phyloP scores from a whole-genome alignment of 2,329 filamentous ascomycete genomes.

The Colletotrichum lentis region DNA sequence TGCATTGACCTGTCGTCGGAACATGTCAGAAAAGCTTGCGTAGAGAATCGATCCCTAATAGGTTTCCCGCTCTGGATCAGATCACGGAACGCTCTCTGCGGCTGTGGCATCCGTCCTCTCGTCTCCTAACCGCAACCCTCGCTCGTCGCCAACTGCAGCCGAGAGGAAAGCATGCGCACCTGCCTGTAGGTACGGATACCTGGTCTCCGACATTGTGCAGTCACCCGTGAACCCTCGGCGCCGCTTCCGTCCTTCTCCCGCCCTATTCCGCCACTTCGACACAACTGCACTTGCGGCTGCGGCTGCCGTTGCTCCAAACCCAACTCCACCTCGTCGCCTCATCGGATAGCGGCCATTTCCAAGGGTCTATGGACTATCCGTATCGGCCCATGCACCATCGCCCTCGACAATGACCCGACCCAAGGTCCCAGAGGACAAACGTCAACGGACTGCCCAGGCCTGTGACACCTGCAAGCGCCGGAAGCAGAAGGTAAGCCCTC shows the following conservation, averaged over 20 bases:
- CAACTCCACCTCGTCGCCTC: slow-evolving; percentile 29
- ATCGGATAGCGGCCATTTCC: slow-evolving; percentile 38
- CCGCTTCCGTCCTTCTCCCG: slow-evolving; percentile 23
- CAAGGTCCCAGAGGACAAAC: slow-evolving; percentile 66
- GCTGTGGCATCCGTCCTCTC: slow-evolving; percentile 18
- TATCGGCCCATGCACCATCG: slow-evolving; percentile 38
- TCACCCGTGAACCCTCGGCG: slow-evolving; percentile 26
- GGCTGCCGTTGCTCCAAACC: slow-evolving; percentile 17
- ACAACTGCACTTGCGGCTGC: slow-evolving; percentile 17
- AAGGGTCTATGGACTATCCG: slow-evolving; percentile 28
- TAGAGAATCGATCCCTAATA: slow-evolving; percentile 32
- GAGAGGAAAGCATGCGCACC: slow-evolving; percentile 28
- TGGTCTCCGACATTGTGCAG: slow-evolving; percentile 30
- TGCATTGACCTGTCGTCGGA: slow-evolving; percentile 31
- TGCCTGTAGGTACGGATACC: background rate
- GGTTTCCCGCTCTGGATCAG: slow-evolving; percentile 19
- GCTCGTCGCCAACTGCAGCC: slow-evolving; percentile 2
- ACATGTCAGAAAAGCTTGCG: slow-evolving; percentile 32
- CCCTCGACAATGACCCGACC: slow-evolving; percentile 58
- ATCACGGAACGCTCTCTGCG: slow-evolving; percentile 12
- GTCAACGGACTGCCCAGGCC: slow-evolving; percentile 69
- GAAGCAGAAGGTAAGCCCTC: slow-evolving; percentile 69
- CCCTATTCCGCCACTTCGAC: slow-evolving; percentile 24
- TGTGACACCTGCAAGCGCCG: slow-evolving; percentile 72
- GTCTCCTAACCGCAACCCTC: slow-evolving; percentile 15